Evolutionary conservation across 2,329 filamentous ascomycete genomes (phyloP).

Genomic region (Aspergillus phoenicis): DNA sequence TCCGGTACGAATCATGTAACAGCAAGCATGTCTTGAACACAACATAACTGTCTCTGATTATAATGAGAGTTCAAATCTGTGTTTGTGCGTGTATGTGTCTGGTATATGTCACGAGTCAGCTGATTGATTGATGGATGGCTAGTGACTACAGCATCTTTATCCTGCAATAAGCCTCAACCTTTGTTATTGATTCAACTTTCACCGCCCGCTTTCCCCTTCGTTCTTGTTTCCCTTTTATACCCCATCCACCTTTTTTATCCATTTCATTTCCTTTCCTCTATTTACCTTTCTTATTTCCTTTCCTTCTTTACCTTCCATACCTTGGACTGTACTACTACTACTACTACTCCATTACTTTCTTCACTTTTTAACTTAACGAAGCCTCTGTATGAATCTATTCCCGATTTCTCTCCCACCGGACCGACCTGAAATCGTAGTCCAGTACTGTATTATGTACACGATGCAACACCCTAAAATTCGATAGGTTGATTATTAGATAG

Average conservation of each 20-base stretch:
- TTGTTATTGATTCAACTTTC: constrained; percentile 3
- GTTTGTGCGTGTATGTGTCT: too few species aligned
- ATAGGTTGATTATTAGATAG: too few species aligned
- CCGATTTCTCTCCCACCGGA: background rate
- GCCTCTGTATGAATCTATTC: constrained; percentile 18
- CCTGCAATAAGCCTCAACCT: background rate
- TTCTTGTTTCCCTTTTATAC: constrained; percentile 24
- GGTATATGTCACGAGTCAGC: too few species aligned
- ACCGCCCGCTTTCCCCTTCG: constrained; percentile 10
- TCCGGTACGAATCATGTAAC: constrained; percentile 25
- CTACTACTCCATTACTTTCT: constrained; percentile 16
- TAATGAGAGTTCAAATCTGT: background rate
- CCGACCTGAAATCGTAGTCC: background rate
- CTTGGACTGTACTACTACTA: constrained; percentile 24
- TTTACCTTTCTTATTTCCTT: too few species aligned
- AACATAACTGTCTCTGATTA: constrained; percentile 1
- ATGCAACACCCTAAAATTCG: background rate
- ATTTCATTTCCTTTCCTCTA: too few species aligned
- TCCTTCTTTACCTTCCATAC: background rate
- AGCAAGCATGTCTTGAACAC: constrained; percentile 40
- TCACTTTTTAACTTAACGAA: constrained; percentile 21
- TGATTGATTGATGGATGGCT: too few species aligned
- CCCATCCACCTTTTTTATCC: constrained; percentile 20
- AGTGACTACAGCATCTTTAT: background rate
- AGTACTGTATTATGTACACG: background rate